phyloP scores from a whole-genome alignment of 2,329 filamentous ascomycete species.

The Colletotrichum sojae region DNA sequence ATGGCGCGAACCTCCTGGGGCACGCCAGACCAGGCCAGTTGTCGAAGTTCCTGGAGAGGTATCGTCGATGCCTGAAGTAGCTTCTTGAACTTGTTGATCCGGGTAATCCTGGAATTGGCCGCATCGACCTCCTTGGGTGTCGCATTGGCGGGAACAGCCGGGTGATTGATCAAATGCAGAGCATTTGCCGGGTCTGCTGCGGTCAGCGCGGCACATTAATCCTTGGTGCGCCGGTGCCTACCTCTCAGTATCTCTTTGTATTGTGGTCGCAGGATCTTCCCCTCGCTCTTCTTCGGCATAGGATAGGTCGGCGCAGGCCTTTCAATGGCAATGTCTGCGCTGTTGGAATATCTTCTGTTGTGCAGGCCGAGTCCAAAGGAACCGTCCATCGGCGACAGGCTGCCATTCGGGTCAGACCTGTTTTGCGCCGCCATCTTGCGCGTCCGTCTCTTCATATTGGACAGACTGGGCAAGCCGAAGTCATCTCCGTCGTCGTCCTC shows the following conservation, averaged over 20 bases:
- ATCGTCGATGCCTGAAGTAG: constrained; percentile 94
- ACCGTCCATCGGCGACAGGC: constrained; percentile 54
- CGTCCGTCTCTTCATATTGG: constrained; percentile 86
- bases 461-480: constrained; percentile 93
- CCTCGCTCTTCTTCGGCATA: constrained; percentile 88
- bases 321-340: constrained; percentile 94
- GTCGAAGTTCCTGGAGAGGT: constrained; percentile 84
- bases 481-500: constrained; percentile 93
- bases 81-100: constrained; percentile 99
- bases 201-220: constrained; percentile 38
- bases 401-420: constrained; percentile 49
- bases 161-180: constrained; percentile 92
- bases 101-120: constrained; percentile 87
- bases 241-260: constrained; percentile 95
- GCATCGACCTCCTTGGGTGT: constrained; percentile 87
- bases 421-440: constrained; percentile 64
- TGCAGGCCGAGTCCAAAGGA: constrained; percentile 54
- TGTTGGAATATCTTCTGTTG: constrained; percentile 80
- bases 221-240: constrained; percentile 46
- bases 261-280: constrained; percentile 95
- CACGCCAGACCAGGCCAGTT: constrained; percentile 93
- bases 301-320: constrained; percentile 87
- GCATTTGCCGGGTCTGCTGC: constrained; percentile 85
- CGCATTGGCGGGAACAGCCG: constrained; percentile 79
- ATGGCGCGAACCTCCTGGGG: constrained; percentile 96